Evolutionary conservation across 495 filamentous ascomycete species (phyloP), one percentile per base, ranked within the genome.

Genomic region (Umbilicaria muhlenbergii): DNA sequence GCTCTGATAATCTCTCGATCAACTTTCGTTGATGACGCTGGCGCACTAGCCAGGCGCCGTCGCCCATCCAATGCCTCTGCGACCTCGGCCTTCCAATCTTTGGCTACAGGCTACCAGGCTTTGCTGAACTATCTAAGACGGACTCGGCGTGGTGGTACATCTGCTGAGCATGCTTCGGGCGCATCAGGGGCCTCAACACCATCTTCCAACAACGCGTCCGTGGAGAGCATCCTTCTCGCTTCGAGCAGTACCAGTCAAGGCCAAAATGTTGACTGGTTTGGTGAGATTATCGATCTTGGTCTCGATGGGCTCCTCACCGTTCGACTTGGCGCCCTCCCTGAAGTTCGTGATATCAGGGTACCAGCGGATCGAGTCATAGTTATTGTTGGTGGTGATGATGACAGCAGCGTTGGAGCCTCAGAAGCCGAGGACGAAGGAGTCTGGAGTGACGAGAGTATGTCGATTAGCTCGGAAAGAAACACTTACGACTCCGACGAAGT

Each of bases 251-350:
- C 8, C 24, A 6, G 4, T 10, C 24, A 28, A 28, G 24, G 1
- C 24, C 24, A 6, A 1, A n/a, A 32, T 13, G 39, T 58, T 13
- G 59, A 70, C 28, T 77, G 72, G 62, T 51, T 78, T 45, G 77
- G 76, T 3, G 71, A 76, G 47, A 59, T 81, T 17, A 57, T 77
- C 11, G 65, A 71, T 38, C 58, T 73, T 7, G 62, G 65, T 19
- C 50, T 69, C 11, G 71, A 77, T 53, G 77, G 77, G 1, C 51
- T 57, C 4, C 49, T 77, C 6, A 68, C 62, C 2, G 63, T 81
- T 32, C 63, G 75, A 17, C 57, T 81, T 36, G 68, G 69, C 12
- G 68, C 63, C 5, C 39, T 63, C 18, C 49, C 59, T 13, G 49
- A 64, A n/a, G 64, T 66, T 15, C 53, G 56, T 13, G 75, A 80